Conservation (phyloP, 2,329 filamentous ascomycete genomes). For the Alternaria dauci region DNA sequence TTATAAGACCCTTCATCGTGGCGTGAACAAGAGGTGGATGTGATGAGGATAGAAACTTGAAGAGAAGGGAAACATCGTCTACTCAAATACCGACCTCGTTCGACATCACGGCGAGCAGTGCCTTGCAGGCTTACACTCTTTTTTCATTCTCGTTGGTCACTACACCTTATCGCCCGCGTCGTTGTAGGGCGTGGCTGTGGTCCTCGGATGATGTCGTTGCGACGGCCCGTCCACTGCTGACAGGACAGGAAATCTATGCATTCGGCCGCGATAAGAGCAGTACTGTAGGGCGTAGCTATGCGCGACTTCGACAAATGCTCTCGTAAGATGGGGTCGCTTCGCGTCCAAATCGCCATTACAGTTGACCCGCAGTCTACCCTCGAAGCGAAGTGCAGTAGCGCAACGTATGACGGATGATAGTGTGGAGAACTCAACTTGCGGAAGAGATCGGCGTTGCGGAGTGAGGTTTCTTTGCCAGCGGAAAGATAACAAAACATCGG, state of each 20-base stretch:
- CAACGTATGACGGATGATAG: slow-evolving; percentile 15
- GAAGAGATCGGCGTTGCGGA: slow-evolving; percentile 16
- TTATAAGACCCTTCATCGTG: slow-evolving; percentile 40
- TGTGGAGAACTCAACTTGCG: slow-evolving; percentile 28
- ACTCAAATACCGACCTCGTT: slow-evolving; percentile 27
- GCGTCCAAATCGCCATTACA: slow-evolving; percentile 16
- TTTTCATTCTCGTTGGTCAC: slow-evolving; percentile 28
- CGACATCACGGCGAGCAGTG: background rate
- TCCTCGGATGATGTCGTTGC: slow-evolving; percentile 1
- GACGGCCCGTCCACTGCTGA: slow-evolving; percentile 6
- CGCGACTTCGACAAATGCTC: slow-evolving; percentile 1
- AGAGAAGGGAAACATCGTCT: background rate
- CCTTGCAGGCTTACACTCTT: background rate
- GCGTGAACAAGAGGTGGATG: slow-evolving; percentile 1
- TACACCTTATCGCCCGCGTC: slow-evolving; percentile 21
- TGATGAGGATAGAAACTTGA: slow-evolving; percentile 2
- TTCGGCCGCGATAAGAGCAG: slow-evolving; percentile 28
- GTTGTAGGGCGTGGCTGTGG: slow-evolving; percentile 1
- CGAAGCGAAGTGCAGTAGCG: slow-evolving; percentile 33
- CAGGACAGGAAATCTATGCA: slow-evolving; percentile 8
- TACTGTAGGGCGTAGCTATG: slow-evolving; percentile 1
- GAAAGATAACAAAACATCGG: slow-evolving; percentile 13
- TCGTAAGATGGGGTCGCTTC: slow-evolving; percentile 16
- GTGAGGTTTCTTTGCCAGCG: background rate
- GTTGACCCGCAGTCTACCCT: slow-evolving; percentile 4